Conservation (phyloP, 148 eudicot genomes). For the Pharnaceum exiguum region DNA sequence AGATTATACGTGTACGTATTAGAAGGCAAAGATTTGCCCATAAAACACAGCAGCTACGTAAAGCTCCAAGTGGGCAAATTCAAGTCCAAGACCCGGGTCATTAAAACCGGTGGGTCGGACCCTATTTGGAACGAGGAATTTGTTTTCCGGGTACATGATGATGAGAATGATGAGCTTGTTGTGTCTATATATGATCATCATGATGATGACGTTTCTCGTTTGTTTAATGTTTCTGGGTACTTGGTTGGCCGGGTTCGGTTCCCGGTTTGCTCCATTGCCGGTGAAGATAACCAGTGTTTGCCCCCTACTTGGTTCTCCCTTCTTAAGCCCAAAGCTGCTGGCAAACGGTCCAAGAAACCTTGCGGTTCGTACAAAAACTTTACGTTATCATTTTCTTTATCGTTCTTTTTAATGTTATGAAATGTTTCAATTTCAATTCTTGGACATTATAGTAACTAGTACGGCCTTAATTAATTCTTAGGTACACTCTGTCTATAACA, state of each 20-base stretch:
- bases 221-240: conserved; percentile 42
- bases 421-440: not conserved
- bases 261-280: conserved; percentile 43
- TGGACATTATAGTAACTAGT: not conserved
- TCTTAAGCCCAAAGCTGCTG: conserved; percentile 39
- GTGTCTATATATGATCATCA: conserved; percentile 52
- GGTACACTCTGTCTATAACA: too few species aligned
- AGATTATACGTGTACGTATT: conserved; percentile 64
- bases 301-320: conserved; percentile 77
- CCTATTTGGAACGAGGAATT: conserved; percentile 95
- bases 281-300: conserved; percentile 47
- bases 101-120: conserved; percentile 36
- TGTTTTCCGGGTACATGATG: conserved; percentile 62
- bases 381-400: conserved; percentile 12
- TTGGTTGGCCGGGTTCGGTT: conserved; percentile 70
- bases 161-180: conserved; percentile 57
- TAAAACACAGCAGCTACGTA: conserved; percentile 43
- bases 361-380: conserved; percentile 34
- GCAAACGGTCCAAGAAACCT: conserved; percentile 25
- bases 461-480: not conserved
- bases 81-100: conserved; percentile 59
- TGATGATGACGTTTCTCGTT: conserved; percentile 29
- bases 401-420: not conserved
- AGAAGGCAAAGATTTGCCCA: conserved; percentile 55
- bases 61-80: conserved; percentile 68